Evolutionary conservation across 768 basidiomycete genomes (phyloP).

Genomic region (Chlorophyllum brunneum): DNA sequence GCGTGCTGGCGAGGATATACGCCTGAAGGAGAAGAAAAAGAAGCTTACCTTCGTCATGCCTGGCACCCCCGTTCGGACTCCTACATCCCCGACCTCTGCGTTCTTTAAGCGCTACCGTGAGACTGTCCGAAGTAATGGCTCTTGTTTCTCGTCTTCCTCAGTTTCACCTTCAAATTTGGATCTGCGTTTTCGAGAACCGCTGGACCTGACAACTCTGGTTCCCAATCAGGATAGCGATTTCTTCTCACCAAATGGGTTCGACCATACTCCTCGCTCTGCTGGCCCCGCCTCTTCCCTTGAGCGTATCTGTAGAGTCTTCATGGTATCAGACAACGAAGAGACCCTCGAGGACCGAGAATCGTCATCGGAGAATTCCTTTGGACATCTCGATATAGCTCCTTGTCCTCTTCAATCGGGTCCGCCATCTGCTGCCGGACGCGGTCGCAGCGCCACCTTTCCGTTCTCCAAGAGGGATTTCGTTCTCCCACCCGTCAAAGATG

Average conservation of each 20-base stretch:
- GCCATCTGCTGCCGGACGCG: background rate
- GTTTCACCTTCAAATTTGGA: background rate
- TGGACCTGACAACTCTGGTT: background rate
- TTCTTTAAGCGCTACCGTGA: background rate
- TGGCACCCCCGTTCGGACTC: background rate
- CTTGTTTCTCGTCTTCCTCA: background rate
- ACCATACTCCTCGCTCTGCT: background rate
- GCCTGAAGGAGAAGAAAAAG: background rate
- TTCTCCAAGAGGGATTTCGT: constrained; percentile 2
- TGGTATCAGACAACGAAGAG: background rate
- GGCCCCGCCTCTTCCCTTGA: background rate
- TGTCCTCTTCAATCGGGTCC: background rate
- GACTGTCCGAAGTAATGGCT: background rate
- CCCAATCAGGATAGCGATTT: background rate
- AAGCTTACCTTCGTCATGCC: background rate
- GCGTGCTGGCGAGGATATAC: constrained; percentile 4
- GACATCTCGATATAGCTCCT: background rate
- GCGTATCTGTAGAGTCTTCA: background rate
- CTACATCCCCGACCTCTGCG: background rate
- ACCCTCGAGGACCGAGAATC: background rate
- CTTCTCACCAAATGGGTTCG: no score
- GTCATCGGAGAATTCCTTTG: background rate
- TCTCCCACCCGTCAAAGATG: background rate
- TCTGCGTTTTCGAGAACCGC: background rate
- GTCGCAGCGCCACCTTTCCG: constrained; percentile 3